Base-by-base conservation (phyloP, 768 basidiomycete genomes). In the Pleurotus platypus region DNA sequence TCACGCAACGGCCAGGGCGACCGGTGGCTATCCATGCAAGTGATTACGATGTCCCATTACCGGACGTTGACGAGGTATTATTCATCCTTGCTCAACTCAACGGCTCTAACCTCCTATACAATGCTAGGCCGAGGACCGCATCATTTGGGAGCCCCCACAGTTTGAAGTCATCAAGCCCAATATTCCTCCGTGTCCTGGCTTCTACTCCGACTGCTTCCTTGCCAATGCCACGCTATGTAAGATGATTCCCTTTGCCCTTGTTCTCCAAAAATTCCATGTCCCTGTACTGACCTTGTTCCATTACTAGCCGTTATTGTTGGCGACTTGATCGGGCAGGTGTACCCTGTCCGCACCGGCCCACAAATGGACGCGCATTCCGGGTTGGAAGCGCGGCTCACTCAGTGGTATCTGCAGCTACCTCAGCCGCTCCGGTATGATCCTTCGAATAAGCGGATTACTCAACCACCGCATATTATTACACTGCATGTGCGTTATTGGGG, bases 401-500 rank as follows among this genome's bases (percentile, higher is more conserved):
- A 84, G 58, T 92, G 90, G 89, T 86, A 82, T 61, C 76, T 87
- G 48, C 76, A 80, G 22, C 76, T 92, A 18, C 86, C 89, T 0
- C 83, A 87, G 35, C 69, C 75, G 51, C 75, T 92, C 22, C 77
- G 78, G 46, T 87, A 81, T 63, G 84, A 87, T 60, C 70, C 80
- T 37, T 71, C 79, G 11, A 83, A 77, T 61, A 79, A 80, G 62
- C 74, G 81, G 48, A 71, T 68, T 7, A 67, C 74, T 8, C 86
- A 87, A 7, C 78, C 85, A 3, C 86, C 90, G 1, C 82, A 86
- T 54, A 77, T 91, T 22, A 67, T 91, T 27, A 78, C 83, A 46
- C 71, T 92, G 42, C 87, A 92, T 62, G 77, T 89, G 56, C 78
- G 88, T 60, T 92, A 92, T 66, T 89, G 88, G 83, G 83, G 82